Evolutionary conservation across 2,329 filamentous ascomycete species (phyloP), one percentile per base, ranked within the genome.

Genomic region (Rhynchosporium secalis): DNA sequence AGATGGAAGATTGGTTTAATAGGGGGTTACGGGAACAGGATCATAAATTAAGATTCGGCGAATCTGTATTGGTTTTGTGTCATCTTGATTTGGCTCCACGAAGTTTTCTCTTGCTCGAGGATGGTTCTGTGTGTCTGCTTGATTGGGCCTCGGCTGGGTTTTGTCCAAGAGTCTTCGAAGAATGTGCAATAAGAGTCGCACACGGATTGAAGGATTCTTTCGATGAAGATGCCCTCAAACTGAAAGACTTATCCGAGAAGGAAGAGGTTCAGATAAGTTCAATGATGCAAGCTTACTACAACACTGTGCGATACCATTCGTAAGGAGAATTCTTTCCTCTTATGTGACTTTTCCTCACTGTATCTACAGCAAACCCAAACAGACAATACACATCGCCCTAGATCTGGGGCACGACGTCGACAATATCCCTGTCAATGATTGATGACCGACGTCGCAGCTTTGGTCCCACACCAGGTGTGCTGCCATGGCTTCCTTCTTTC

Each of bases 221-320:
- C 56, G 20, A 29, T 57, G 47, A 57, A 49, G 55, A 62, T 62
- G 43, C 56, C 28, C 15, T 60, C 9, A 62, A 60, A 52, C 56
- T 58, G 29, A 47, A 47, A 47, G 51, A 55, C 60, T 65, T 60
- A 31, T 60, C 56, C 45, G 52, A 62, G 20, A 46, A 62, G 56
- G 60, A 65, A 57, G 60, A 62, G 49, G 29, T 58, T 60, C 46
- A 57, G 40, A 62, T 62, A 62, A 64, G 38, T 26, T 64, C 55
- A 60, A 62, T 64, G 41, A 56, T 64, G 55, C 49, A 45, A 56
- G 62, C 62, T 26, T 64, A 62, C 49, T 57, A 59, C 36, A 64
- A 64, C 31, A 62, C 59, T 59, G 43, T 62, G 56, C 43, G 45
- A 47, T 64, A 33, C 62, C 9, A 60, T 56, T 64, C 59, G 55